A percentile compares a stretch with the other conserved stretches of the same genome.
phyloP scores from a whole-genome alignment of 768 basidiomycete genomes.

The Boletus eberwhitei region DNA sequence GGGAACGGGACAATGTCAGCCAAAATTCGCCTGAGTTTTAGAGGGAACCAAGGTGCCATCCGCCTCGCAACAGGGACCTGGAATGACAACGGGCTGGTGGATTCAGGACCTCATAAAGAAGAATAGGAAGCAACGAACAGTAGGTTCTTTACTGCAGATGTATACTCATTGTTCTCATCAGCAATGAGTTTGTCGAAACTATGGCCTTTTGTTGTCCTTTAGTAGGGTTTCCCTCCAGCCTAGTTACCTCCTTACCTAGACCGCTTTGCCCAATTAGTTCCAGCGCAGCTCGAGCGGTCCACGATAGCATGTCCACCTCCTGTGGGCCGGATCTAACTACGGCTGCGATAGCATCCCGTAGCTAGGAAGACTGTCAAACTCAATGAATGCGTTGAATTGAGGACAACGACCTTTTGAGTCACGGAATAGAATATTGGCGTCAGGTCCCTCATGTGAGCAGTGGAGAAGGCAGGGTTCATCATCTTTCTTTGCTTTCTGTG shows the following conservation, averaged over 20 bases:
- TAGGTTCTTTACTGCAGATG: neutral
- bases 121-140: neutral
- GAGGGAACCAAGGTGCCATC: neutral
- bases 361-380: too few species aligned
- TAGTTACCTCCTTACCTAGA: neutral
- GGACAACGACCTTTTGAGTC: too few species aligned
- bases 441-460: too few species aligned
- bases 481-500: too few species aligned
- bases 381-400: too few species aligned
- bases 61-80: neutral
- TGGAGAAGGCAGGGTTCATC: too few species aligned
- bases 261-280: neutral
- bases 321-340: too few species aligned
- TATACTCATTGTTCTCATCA: neutral
- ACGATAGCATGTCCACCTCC: too few species aligned
- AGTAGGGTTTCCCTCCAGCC: neutral
- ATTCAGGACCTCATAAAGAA: neutral
- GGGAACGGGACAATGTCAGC: neutral
- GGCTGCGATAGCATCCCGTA: too few species aligned
- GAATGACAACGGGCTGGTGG: neutral
- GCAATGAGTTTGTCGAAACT: neutral
- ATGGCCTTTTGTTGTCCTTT: neutral
- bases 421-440: too few species aligned
- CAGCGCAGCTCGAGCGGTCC: too few species aligned
- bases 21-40: neutral